Percentiles rank a stretch among this genome's conserved stretches.
phyloP scores from a whole-genome alignment of 2,329 filamentous ascomycete genomes.

The Seiridium cupressi region DNA sequence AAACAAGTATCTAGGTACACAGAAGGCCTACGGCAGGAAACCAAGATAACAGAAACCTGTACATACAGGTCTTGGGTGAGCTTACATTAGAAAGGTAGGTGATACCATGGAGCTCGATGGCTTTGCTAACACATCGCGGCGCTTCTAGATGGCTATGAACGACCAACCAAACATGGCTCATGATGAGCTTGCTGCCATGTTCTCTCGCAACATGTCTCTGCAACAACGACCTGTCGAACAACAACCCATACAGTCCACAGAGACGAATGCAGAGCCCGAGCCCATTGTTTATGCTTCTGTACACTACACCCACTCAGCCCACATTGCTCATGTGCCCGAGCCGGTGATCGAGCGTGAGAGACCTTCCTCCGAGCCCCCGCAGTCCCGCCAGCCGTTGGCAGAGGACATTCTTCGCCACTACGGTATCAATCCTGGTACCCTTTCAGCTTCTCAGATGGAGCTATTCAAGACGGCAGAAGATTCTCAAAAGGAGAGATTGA shows the following conservation, averaged over 20 bases:
- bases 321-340: constrained; percentile 48
- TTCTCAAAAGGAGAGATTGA: constrained; percentile 69
- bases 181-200: constrained; percentile 79
- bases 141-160: constrained; percentile 2
- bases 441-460: constrained; percentile 73
- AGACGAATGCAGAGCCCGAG: constrained; percentile 27
- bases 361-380: constrained; percentile 49
- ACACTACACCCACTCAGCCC: constrained; percentile 81
- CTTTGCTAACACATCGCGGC: neutral
- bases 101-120: no score
- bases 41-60: neutral
- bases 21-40: neutral
- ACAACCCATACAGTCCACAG: constrained; percentile 27
- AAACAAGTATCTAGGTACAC: neutral
- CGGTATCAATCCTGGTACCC: constrained; percentile 65
- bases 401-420: constrained; percentile 62
- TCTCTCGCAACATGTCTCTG: constrained; percentile 73
- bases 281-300: constrained; percentile 71
- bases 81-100: neutral
- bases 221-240: neutral
- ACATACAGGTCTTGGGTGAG: neutral
- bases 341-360: constrained; percentile 34
- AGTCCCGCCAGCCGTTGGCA: constrained; percentile 46
- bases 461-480: constrained; percentile 75
- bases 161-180: constrained; percentile 45